phyloP scores from a whole-genome alignment of 2,329 filamentous ascomycete species.

The Chaetomium globosum region DNA sequence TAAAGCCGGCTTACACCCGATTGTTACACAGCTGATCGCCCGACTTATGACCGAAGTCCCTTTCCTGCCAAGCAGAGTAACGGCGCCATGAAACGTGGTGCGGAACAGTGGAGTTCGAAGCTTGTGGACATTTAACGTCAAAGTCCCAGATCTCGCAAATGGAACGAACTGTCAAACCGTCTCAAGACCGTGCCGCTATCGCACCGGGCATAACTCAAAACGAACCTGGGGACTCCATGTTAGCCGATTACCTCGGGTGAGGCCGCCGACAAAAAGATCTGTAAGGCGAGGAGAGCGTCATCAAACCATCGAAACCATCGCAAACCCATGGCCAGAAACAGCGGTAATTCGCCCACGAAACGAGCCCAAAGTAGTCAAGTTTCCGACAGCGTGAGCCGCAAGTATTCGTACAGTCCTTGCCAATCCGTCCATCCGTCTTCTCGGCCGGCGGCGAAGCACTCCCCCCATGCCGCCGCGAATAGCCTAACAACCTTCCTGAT shows the following conservation, averaged over 20 bases:
- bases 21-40: constrained; percentile 27
- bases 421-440: too few relatives aligned
- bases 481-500: neutral
- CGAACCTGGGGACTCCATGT: neutral
- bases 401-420: neutral
- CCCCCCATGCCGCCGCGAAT: neutral
- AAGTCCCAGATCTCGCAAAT: neutral
- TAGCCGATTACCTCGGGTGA: neutral
- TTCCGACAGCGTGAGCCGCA: neutral
- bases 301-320: neutral
- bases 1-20: constrained; percentile 21
- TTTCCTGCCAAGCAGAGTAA: neutral
- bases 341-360: neutral
- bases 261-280: neutral
- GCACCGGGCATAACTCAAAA: neutral
- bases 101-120: neutral
- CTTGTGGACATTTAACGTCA: neutral
- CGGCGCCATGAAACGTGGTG: neutral
- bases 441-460: neutral
- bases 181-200: neutral
- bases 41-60: constrained; percentile 26
- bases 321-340: neutral
- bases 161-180: neutral
- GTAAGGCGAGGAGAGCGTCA: neutral
- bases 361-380: neutral